A percentile compares a stretch with the other conserved stretches of the same genome.
Conservation (phyloP, 2,329 filamentous ascomycete species). For the Alternaria sp. region DNA sequence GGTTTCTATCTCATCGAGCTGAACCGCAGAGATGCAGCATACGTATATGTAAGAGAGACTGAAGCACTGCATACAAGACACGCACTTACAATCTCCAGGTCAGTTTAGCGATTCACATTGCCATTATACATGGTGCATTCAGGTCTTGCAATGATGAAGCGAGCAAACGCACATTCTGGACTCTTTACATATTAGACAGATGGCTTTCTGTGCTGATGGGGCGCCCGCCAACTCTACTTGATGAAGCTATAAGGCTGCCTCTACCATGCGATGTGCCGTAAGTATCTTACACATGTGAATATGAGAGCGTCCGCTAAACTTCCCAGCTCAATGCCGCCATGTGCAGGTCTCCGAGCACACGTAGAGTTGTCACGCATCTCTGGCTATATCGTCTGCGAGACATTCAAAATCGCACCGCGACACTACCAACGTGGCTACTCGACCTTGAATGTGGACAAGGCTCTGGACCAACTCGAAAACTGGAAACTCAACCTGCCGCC, state of each 20-base stretch:
- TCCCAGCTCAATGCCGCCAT: slow-evolving; percentile 27
- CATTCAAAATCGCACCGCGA: slow-evolving; percentile 29
- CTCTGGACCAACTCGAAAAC: slow-evolving; percentile 26
- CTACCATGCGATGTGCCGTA: slow-evolving; percentile 29
- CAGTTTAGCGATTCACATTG: slow-evolving; percentile 32
- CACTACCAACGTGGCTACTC: slow-evolving; percentile 8
- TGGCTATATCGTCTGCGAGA: slow-evolving; percentile 35
- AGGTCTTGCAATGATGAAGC: slow-evolving; percentile 24
- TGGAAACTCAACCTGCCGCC: slow-evolving; percentile 28
- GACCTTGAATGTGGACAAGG: slow-evolving; percentile 20
- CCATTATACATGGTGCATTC: slow-evolving; percentile 33
- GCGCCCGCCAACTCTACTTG: slow-evolving; percentile 30
- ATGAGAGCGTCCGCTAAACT: slow-evolving; percentile 6
- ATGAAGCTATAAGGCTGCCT: slow-evolving; percentile 33
- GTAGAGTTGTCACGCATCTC: slow-evolving; percentile 32
- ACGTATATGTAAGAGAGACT: slow-evolving; percentile 28
- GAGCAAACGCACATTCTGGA: slow-evolving; percentile 31
- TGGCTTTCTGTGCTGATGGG: slow-evolving; percentile 39
- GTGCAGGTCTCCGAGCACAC: slow-evolving; percentile 30
- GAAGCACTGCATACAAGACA: not conserved
- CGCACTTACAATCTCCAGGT: slow-evolving; percentile 2
- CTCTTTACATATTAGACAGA: slow-evolving; percentile 34
- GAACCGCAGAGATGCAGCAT: slow-evolving; percentile 37
- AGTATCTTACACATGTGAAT: slow-evolving; percentile 3
- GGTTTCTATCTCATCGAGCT: slow-evolving; percentile 36